phyloP scores from a whole-genome alignment of 225 moss, liverwort and hornwort genomes.

The Sphagnum tenellum region DNA sequence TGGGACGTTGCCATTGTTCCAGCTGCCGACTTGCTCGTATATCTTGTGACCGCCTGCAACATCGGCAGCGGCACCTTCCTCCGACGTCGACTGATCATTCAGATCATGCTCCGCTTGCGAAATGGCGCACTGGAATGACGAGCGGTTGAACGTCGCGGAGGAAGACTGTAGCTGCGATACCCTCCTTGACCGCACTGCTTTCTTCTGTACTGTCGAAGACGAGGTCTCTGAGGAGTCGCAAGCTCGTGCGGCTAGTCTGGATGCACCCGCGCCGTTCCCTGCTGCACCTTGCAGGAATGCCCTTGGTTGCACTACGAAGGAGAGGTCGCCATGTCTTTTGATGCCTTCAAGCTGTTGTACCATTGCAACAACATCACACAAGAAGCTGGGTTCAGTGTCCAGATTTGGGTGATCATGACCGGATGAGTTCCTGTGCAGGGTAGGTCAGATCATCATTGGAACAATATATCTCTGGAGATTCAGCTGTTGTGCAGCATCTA shows the following conservation, averaged over 20 bases:
- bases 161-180: slow-evolving; percentile 47
- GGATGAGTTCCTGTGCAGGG: not conserved
- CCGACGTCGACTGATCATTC: too few species aligned
- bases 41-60: too few species aligned
- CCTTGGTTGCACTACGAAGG: slow-evolving; percentile 73
- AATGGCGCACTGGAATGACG: slow-evolving; percentile 4
- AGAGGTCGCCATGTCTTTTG: slow-evolving; percentile 66
- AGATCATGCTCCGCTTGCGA: not conserved
- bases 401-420: too few species aligned
- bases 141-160: slow-evolving; percentile 4
- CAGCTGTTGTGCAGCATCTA: too few species aligned
- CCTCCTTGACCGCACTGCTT: slow-evolving; percentile 57
- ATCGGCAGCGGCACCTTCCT: too few species aligned
- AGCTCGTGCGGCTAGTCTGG: slow-evolving; percentile 20
- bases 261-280: too few species aligned
- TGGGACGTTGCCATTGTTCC: slow-evolving; percentile 10
- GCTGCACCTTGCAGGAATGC: slow-evolving; percentile 17
- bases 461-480: too few species aligned
- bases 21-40: not conserved
- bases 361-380: not conserved
- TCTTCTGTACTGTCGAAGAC: slow-evolving; percentile 31
- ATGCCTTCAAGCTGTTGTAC: slow-evolving; percentile 72
- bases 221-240: slow-evolving; percentile 78
- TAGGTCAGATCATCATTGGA: too few species aligned
- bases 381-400: not conserved